Percentiles rank a stretch among this genome's conserved stretches.
Evolutionary conservation across 495 filamentous ascomycete species (phyloP).

Genomic region (Mycothermus thermophilus): DNA sequence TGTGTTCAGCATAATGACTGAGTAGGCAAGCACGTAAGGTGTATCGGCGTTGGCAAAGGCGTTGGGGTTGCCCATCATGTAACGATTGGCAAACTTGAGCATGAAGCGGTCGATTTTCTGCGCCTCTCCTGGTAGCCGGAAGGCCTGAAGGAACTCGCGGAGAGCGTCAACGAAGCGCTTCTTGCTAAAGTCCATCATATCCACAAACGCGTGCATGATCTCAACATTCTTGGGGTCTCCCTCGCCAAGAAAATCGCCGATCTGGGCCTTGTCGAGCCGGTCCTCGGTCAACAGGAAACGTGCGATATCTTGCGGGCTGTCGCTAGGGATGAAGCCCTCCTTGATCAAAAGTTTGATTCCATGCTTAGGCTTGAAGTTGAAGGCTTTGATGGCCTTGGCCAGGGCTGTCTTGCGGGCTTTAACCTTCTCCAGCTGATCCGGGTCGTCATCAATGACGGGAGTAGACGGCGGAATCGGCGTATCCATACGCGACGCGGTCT

Average conservation of each 20-base stretch:
- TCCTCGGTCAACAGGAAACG: slow-evolving; percentile 63
- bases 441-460: slow-evolving; percentile 73
- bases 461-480: slow-evolving; percentile 56
- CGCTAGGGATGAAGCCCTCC: slow-evolving; percentile 72
- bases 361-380: slow-evolving; percentile 96
- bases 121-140: slow-evolving; percentile 88
- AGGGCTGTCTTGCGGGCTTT: slow-evolving; percentile 90
- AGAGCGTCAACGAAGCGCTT: slow-evolving; percentile 88
- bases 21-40: slow-evolving; percentile 90
- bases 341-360: slow-evolving; percentile 73
- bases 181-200: slow-evolving; percentile 86
- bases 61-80: slow-evolving; percentile 87
- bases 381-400: slow-evolving; percentile 73
- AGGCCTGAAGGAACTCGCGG: slow-evolving; percentile 82
- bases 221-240: slow-evolving; percentile 83
- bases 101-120: slow-evolving; percentile 99
- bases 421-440: slow-evolving; percentile 76
- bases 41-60: slow-evolving; percentile 98
- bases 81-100: slow-evolving; percentile 96
- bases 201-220: slow-evolving; percentile 97
- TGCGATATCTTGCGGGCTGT: slow-evolving; percentile 69
- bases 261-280: slow-evolving; percentile 71
- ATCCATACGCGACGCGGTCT: slow-evolving; percentile 40
- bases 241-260: slow-evolving; percentile 93
- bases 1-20: slow-evolving; percentile 92